A percentile compares a stretch with the other conserved stretches of the same genome.
These are phyloP conservation scores for Cercospora sesami DNA, from an alignment of 2,329 filamentous ascomycete genomes.

Conservation along the genomic window DNA sequence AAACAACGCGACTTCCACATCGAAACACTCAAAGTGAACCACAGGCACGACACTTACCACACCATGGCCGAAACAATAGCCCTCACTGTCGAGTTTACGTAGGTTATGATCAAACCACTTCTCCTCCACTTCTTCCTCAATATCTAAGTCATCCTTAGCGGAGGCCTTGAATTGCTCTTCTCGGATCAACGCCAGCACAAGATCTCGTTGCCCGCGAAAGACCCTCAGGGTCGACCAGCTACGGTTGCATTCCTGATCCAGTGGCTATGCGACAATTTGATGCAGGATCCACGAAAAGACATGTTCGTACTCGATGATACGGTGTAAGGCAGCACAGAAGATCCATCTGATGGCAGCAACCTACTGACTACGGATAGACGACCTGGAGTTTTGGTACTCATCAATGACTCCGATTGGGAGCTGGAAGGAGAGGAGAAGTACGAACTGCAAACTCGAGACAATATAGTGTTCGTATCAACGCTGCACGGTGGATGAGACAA, in stretches of 20 bases:
- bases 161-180: conserved; percentile 93
- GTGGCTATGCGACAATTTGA: conserved; percentile 75
- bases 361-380: conserved; percentile 57
- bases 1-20: neutral
- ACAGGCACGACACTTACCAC: neutral
- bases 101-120: conserved; percentile 34
- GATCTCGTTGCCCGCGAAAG: conserved; percentile 65
- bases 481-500: conserved; percentile 76
- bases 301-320: conserved; percentile 84
- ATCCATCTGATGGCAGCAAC: neutral
- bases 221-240: conserved; percentile 60
- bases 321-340: conserved; percentile 57
- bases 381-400: conserved; percentile 90
- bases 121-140: neutral
- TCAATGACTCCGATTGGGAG: conserved; percentile 98
- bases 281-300: conserved; percentile 83
- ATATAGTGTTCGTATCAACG: conserved; percentile 93
- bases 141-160: conserved; percentile 50
- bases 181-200: conserved; percentile 73
- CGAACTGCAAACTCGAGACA: conserved; percentile 77
- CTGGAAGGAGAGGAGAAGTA: conserved; percentile 93
- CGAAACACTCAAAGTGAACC: neutral
- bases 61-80: conserved; percentile 44
- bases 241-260: conserved; percentile 75
- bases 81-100: conserved; percentile 76